Conservation (phyloP, 345 rosid genomes). For the Mallotus nudiflorus region DNA sequence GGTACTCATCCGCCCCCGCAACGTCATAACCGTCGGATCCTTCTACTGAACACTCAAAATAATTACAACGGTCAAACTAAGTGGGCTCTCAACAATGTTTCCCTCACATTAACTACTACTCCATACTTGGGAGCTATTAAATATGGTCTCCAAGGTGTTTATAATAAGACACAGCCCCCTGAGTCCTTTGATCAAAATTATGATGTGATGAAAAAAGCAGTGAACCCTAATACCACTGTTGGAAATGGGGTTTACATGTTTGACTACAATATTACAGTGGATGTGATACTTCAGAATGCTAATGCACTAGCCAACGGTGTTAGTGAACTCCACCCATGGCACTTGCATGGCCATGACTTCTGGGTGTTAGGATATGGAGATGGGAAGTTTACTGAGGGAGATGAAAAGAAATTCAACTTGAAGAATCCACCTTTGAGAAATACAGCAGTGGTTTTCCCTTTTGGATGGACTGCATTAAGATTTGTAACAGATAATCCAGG, state of each 20-base stretch:
- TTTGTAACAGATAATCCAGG: constrained; percentile 82
- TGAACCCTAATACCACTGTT: constrained; percentile 41
- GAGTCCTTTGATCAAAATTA: constrained; percentile 37
- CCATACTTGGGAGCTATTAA: constrained; percentile 80
- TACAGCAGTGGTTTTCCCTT: constrained; percentile 63
- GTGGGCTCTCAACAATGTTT: constrained; percentile 80
- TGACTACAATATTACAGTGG: constrained; percentile 48
- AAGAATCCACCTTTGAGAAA: constrained; percentile 72
- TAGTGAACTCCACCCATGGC: constrained; percentile 90
- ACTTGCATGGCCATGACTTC: constrained; percentile 83
- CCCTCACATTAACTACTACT: constrained; percentile 56
- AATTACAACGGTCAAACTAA: constrained; percentile 43
- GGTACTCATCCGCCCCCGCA: constrained; percentile 51
- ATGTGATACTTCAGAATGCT: constrained; percentile 74
- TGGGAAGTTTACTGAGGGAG: constrained; percentile 44
- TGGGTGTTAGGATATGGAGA: constrained; percentile 85
- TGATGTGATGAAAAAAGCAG: constrained; percentile 52
- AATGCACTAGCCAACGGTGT: constrained; percentile 37
- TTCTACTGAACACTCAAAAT: constrained; percentile 79
- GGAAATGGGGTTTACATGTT: constrained; percentile 61
- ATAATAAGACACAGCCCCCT: constrained; percentile 47
- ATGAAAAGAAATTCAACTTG: constrained; percentile 50
- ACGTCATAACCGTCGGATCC: constrained; percentile 33
- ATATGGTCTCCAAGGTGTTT: constrained; percentile 39
- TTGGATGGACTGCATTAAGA: constrained; percentile 91